Evolutionary conservation across 371 early-diverging fungal genomes (phyloP), one percentile per base, ranked within the genome.

Genomic region (Lichtheimia ramosa): DNA sequence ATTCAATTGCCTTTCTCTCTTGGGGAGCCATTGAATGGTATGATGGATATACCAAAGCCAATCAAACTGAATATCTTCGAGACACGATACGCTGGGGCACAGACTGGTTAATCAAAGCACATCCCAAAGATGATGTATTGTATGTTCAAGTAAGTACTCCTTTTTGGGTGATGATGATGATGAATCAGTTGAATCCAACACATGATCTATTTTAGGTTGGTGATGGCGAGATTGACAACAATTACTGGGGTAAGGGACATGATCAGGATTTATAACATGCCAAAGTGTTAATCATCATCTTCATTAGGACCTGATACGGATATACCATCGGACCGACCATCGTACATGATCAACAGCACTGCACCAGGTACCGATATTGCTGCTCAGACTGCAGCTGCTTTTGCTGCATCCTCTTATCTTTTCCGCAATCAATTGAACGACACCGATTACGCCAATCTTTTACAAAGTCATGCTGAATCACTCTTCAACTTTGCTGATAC

Each of bases 101-200:
- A 48, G 85, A 85, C 64, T 86, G 85, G 84, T 58, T 86, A 25
- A 82, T 84, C 24, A 82, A 83, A 55, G 84, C 85, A 1, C 84
- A 86, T 60, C 80, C 83, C 14, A 61, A 78, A 43, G 67, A 69
- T 25, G 66, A 75, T 56, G 74, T 74, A 3, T 64, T 86, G 20
- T 82, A 54, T 28, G 67, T 75, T 24, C 73, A 75, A 49, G 75
- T 66, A 65, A 62, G 54, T 16, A 18, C 25, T 46, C 48, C n/a
- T 18, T 27, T 27, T 34, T 16, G 15, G 23, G 7, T 25, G n/a
- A 51, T 28, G 28, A 25, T 25, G 16, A 52, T 24, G 27, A 49
- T 49, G 15, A 3, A 21, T 49, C 8, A 2, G 2, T 6, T 8
- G 2, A 8, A 8, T 1, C n/a, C n/a, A n/a, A n/a, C 5, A 1